Base-by-base conservation (phyloP, 495 filamentous ascomycete species). In the Aspergillus kassunensis region DNA sequence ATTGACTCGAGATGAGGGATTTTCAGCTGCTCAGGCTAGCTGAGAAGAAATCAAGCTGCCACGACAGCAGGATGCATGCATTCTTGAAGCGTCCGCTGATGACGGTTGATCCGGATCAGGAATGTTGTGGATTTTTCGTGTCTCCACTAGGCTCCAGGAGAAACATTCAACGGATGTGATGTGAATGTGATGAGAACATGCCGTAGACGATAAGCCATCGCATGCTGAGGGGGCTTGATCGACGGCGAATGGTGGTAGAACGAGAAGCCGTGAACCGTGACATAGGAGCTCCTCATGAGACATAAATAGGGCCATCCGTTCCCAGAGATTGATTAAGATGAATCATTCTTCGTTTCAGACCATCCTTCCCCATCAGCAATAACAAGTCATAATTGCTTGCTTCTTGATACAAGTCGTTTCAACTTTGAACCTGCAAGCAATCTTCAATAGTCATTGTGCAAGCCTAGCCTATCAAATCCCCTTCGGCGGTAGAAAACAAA, bases 281-380 rank as follows among this genome's bases (percentile, higher is more conserved):
- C 55, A 65, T 68, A 49, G 52, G 55, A 62, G 60, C 53, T 54
- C 64, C 54, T 59, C 55, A 57, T 64, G 46, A 68, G 70, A 70
- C 70, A 76, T 76, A 76, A 76, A 76, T 76, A 76, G 59, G 55
- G 44, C 64, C 58, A 57, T 55, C 44, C 51, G 52, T 51, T 67
- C 70, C 70, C 61, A 57, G 51, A 56, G 44, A 48, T 58, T 56
- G 44, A 55, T 48, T 43, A 45, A 11, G 60, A 44, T 58, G 62
- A 62, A 63, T 62, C 58, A 66, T 61, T 64, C 52, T 60, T 56
- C 57, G 70, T 73, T 70, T 74, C 73, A 73, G 55, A 61, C 58
- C 45, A 52, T 49, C 56, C 43, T 33, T 59, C 59, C 43, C 61
- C 59, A 59, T 60, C 57, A 64, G 56, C 50, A 56, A 60, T 59